Evolutionary conservation across 2,329 filamentous ascomycete genomes (phyloP).

Genomic region (Neoarthrinium moseri): DNA sequence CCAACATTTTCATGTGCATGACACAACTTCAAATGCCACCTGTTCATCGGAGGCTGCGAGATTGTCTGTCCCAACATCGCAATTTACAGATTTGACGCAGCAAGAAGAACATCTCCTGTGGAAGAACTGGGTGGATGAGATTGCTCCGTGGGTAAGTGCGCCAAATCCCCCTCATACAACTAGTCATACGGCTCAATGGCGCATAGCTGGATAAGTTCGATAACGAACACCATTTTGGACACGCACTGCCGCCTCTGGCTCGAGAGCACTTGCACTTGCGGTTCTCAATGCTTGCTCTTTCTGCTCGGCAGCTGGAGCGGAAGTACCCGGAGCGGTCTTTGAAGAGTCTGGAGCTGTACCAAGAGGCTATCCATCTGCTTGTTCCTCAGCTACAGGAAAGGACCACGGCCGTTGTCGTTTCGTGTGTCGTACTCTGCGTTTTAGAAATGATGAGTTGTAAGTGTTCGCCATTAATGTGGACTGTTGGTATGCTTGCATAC

Average conservation of each 20-base stretch:
- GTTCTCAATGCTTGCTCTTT: conserved; percentile 49
- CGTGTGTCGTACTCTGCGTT: conserved; percentile 52
- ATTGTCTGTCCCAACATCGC: too few species aligned
- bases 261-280: conserved; percentile 41
- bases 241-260: conserved; percentile 45
- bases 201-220: conserved; percentile 55
- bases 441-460: conserved; percentile 50
- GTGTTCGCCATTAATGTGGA: too few species aligned
- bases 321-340: conserved; percentile 21
- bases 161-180: neutral
- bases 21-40: too few species aligned
- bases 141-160: conserved; percentile 34
- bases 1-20: too few species aligned
- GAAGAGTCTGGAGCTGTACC: conserved; percentile 46
- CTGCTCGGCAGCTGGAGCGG: conserved; percentile 48
- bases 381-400: conserved; percentile 45
- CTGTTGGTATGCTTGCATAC: too few species aligned
- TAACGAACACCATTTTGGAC: conserved; percentile 44
- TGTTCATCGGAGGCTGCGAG: too few species aligned
- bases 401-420: conserved; percentile 48
- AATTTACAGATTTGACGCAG: conserved; percentile 12
- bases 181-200: neutral
- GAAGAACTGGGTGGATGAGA: conserved; percentile 41
- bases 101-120: conserved; percentile 34
- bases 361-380: conserved; percentile 49